phyloP scores from a whole-genome alignment of 1,284 basidiomycete genomes.

The Tilletia indica region DNA sequence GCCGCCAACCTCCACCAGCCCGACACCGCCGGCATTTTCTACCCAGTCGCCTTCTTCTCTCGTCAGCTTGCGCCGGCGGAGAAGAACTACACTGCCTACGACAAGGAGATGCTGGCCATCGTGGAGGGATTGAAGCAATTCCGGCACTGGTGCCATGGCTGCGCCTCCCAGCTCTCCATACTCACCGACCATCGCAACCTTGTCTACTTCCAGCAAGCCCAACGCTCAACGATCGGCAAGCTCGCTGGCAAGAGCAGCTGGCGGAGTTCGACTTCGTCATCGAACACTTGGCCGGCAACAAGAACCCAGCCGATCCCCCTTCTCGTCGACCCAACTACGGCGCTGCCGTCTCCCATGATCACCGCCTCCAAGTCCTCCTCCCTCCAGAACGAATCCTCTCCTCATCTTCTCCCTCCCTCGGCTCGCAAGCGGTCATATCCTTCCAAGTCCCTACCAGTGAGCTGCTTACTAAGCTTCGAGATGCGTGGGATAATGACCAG shows the following conservation, averaged over 20 bases:
- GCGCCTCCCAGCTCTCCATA: background rate
- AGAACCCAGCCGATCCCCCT: background rate
- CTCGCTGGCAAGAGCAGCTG: background rate
- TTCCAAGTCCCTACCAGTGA: too few relatives aligned
- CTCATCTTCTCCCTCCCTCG: too few relatives aligned
- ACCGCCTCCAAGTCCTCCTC: too few relatives aligned
- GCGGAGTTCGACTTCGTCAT: background rate
- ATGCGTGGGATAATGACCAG: too few relatives aligned
- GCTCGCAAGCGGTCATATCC: too few relatives aligned
- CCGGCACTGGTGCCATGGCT: constrained; percentile 20
- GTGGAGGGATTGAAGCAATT: constrained; percentile 3
- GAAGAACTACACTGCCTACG: background rate
- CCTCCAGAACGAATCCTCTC: too few relatives aligned
- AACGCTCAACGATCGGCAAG: constrained; percentile 4
- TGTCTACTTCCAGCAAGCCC: constrained; percentile 22
- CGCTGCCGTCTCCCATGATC: too few relatives aligned
- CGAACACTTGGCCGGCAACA: background rate
- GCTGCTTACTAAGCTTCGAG: too few relatives aligned
- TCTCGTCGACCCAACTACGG: background rate
- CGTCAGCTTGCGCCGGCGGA: constrained; percentile 29
- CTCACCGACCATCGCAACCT: constrained; percentile 23
- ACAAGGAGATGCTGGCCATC: constrained; percentile 25
- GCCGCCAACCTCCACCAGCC: background rate
- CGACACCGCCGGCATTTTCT: background rate
- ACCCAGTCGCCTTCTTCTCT: constrained; percentile 17